phyloP scores from a whole-genome alignment of 1,284 basidiomycete species.

The Rhodofomes roseus region DNA sequence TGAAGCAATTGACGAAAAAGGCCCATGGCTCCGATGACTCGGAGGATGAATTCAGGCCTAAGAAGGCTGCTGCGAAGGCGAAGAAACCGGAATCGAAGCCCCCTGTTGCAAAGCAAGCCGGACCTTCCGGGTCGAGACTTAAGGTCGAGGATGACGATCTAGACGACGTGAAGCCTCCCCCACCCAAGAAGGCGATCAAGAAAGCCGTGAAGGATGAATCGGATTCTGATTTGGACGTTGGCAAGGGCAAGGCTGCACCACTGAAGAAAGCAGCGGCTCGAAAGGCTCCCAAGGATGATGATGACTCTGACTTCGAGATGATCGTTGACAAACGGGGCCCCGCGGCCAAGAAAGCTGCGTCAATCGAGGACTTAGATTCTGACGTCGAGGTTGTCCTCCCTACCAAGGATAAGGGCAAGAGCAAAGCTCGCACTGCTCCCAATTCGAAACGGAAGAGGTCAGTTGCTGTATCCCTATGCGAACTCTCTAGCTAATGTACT shows the following conservation, averaged over 20 bases:
- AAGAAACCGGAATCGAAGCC: conserved; percentile 24
- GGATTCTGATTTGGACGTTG: conserved; percentile 26
- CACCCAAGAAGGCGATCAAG: conserved; percentile 14
- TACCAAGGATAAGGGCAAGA: conserved; percentile 35
- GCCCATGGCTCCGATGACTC: conserved; percentile 46
- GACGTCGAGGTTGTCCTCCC: conserved; percentile 26
- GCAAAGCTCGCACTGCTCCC: conserved; percentile 30
- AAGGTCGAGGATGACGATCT: conserved; percentile 23
- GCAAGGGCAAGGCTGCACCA: conserved; percentile 10
- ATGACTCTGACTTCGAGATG: conserved; percentile 35
- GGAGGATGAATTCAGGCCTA: conserved; percentile 76
- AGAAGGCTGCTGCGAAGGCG: conserved; percentile 52
- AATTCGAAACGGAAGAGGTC: conserved; percentile 55
- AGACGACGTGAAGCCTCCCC: conserved; percentile 20
- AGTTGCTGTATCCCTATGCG: not conserved
- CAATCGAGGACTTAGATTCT: conserved; percentile 16
- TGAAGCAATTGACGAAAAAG: conserved; percentile 50
- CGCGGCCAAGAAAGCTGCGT: conserved; percentile 19
- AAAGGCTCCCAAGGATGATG: conserved; percentile 12
- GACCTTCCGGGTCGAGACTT: conserved; percentile 27
- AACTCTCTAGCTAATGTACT: conserved; percentile 7
- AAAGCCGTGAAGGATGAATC: conserved; percentile 20
- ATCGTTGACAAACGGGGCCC: conserved; percentile 10
- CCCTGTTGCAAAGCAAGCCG: conserved; percentile 17
- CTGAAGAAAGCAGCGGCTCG: not conserved